A percentile compares a stretch with the other conserved stretches of the same genome.
Conservation (phyloP, 2,329 filamentous ascomycete species). For the Colletotrichum siamense region DNA sequence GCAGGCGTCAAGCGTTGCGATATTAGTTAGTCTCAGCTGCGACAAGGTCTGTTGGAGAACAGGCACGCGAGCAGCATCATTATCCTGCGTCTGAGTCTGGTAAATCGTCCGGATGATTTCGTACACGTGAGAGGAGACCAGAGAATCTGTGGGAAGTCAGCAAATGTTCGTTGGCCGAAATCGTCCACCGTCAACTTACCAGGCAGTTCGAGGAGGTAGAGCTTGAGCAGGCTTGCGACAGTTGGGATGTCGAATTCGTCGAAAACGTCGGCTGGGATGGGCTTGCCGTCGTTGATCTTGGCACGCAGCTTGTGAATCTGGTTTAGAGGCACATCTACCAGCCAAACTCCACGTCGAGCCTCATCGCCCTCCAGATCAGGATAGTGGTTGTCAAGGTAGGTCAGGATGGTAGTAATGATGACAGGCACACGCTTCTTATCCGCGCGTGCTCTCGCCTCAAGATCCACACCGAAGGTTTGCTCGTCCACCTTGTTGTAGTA, state of each 20-base stretch:
- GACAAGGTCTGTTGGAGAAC: constrained; percentile 96
- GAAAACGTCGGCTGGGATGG: constrained; percentile 76
- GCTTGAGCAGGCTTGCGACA: constrained; percentile 88
- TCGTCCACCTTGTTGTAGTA: constrained; percentile 99
- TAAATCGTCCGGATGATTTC: constrained; percentile 99
- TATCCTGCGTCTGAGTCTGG: constrained; percentile 70
- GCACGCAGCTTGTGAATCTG: constrained; percentile 85
- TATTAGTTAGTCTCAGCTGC: constrained; percentile 93
- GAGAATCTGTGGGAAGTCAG: constrained; percentile 72
- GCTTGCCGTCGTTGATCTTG: constrained; percentile 86
- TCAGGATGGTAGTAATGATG: constrained; percentile 90
- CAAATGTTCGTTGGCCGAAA: not conserved
- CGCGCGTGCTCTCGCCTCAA: constrained; percentile 91
- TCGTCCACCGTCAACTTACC: constrained; percentile 57
- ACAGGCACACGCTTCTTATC: constrained; percentile 95
- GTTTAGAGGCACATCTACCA: constrained; percentile 85
- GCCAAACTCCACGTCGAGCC: constrained; percentile 89
- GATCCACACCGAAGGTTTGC: constrained; percentile 95
- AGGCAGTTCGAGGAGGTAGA: constrained; percentile 94
- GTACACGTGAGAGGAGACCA: constrained; percentile 97
- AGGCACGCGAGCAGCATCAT: constrained; percentile 80
- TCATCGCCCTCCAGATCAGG: constrained; percentile 97
- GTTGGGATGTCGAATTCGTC: constrained; percentile 93
- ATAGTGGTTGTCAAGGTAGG: constrained; percentile 95
- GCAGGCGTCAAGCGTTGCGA: constrained; percentile 96